Evolutionary conservation across 768 basidiomycete genomes (phyloP), one percentile per base, ranked within the genome.

Genomic region (Pleurotus cornucopiae): DNA sequence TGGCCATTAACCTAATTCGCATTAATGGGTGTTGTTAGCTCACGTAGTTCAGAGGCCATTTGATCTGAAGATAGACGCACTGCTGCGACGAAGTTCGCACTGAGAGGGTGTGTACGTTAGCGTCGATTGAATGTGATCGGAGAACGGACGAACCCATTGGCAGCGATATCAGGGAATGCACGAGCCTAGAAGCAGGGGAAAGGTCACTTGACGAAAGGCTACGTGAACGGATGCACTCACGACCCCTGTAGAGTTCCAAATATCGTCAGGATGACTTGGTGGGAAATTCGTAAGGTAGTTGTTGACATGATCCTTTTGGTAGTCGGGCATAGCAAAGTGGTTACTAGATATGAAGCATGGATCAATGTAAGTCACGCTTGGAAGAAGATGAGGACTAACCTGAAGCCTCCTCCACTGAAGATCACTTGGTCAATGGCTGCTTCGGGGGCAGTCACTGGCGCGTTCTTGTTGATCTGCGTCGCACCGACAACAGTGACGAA

Each of bases 81-180:
- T 37, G 69, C 73, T 37, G 80, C 69, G 37, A 76, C 73, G 64
- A 79, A 81, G 54, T 74, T 72, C 34, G 76, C 67, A 0, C 77
- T 73, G 48, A 43, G 25, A 34, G 37, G 57, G 23, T 51, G 11
- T 13, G 14, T 52, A 25, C 11, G 26, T 56, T 18, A 39, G 26
- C 54, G 21, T 60, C n/a, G 16, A 25, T 34, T 11, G 21, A 30
- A 14, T 40, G 21, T 16, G 30, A 38, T 13, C 43, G 45, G 25
- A 46, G 25, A 46, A 6, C 54, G n/a, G 37, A 62, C 61, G 23
- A 56, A 70, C 73, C 71, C 71, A 64, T 73, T 75, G 0, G 80
- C 76, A 14, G 76, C 64, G 48, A 80, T 65, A 65, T 81, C 79
- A 20, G 81, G 80, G 67, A 71, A 81, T 1, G 62, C 77, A 46